Conservation (phyloP, 1,139 yeast genomes). For the Pneumocystis oryctolagi region DNA sequence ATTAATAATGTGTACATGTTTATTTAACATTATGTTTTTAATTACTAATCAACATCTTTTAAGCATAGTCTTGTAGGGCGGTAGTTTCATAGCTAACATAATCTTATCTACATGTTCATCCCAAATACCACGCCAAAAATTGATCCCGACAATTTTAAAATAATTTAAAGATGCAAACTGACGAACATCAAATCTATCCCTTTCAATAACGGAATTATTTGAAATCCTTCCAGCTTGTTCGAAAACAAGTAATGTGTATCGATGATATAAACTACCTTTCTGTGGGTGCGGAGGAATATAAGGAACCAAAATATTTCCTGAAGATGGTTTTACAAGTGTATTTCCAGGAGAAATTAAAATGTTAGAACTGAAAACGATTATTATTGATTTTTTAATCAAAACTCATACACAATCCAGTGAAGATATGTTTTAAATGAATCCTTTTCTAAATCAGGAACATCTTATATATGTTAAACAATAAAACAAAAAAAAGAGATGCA, state of each 20-base stretch:
- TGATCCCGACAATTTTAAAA: slow-evolving; percentile 73
- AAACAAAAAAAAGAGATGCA: neutral
- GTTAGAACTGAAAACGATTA: slow-evolving; percentile 29
- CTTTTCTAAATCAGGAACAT: slow-evolving; percentile 58
- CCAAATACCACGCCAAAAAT: slow-evolving; percentile 75
- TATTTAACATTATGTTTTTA: neutral
- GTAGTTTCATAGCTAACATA: neutral
- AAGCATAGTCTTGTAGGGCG: neutral
- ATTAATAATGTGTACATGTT: neutral
- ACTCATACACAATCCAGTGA: slow-evolving; percentile 48
- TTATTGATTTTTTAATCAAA: neutral
- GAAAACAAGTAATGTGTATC: slow-evolving; percentile 83
- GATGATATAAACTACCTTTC: slow-evolving; percentile 66
- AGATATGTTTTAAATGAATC: slow-evolving; percentile 61
- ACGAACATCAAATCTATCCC: slow-evolving; percentile 57
- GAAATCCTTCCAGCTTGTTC: slow-evolving; percentile 36
- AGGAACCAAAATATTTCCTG: slow-evolving; percentile 38
- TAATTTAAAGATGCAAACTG: slow-evolving; percentile 40
- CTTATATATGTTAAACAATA: slow-evolving; percentile 22
- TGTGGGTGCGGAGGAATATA: slow-evolving; percentile 83
- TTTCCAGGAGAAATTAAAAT: slow-evolving; percentile 42
- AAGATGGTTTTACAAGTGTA: slow-evolving; percentile 38
- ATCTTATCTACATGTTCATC: slow-evolving; percentile 28
- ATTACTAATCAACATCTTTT: neutral
- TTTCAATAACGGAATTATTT: slow-evolving; percentile 19